These are phyloP conservation scores for Mycocentrospora acerina DNA, from an alignment of 2,329 filamentous ascomycete genomes.

Conservation along the genomic window DNA sequence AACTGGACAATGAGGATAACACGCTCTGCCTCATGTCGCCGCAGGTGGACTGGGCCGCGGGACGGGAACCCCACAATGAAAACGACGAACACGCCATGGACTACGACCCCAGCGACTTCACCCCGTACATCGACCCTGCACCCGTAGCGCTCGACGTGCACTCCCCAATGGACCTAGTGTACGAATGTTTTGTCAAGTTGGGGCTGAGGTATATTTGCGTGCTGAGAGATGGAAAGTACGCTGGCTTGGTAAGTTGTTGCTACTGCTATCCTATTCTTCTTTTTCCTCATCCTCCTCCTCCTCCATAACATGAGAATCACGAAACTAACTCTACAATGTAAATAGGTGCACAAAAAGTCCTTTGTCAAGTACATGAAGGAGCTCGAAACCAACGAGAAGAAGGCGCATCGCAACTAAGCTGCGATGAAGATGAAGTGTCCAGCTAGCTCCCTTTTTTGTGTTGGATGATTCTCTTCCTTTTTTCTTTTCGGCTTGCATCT, in stretches of 20 bases:
- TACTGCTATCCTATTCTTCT: background rate
- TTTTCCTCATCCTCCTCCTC: too few relatives aligned
- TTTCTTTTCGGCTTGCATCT: too few relatives aligned
- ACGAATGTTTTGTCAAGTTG: conserved; percentile 94
- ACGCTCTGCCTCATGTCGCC: conserved; percentile 81
- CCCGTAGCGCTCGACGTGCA: conserved; percentile 85
- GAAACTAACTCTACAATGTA: conserved; percentile 4
- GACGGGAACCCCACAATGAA: conserved; percentile 57
- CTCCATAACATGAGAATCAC: background rate
- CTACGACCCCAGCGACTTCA: conserved; percentile 77
- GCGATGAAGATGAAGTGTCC: too few relatives aligned
- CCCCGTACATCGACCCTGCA: conserved; percentile 85
- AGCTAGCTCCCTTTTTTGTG: too few relatives aligned
- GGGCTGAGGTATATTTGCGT: conserved; percentile 93
- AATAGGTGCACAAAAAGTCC: conserved; percentile 85
- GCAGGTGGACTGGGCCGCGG: conserved; percentile 51
- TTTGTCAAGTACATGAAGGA: conserved; percentile 95
- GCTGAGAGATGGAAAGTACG: conserved; percentile 77
- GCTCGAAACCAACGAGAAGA: conserved; percentile 59
- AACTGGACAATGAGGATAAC: conserved; percentile 71
- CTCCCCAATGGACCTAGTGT: conserved; percentile 91
- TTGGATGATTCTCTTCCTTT: too few relatives aligned
- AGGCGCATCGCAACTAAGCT: conserved; percentile 7
- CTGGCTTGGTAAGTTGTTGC: conserved; percentile 70
- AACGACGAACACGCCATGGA: conserved; percentile 52